Percentiles rank a stretch among this genome's conserved stretches.
Evolutionary conservation across 2,329 filamentous ascomycete genomes (phyloP).

Genomic region (Cytospora piceae): DNA sequence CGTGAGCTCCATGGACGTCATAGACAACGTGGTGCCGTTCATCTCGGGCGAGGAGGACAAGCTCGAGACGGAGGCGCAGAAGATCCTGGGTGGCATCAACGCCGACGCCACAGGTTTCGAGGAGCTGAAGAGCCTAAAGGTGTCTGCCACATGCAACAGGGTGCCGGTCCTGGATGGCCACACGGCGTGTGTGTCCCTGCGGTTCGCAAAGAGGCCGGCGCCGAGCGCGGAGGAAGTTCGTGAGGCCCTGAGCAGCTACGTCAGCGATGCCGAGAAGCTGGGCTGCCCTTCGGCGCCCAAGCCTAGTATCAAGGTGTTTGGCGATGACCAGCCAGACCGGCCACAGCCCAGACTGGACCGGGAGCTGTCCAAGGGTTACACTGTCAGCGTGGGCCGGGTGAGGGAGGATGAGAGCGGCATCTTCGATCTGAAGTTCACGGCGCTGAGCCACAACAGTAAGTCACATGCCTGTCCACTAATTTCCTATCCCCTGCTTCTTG

Average conservation of each 20-base stretch:
- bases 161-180: constrained; percentile 96
- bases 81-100: constrained; percentile 84
- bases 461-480: constrained; percentile 29
- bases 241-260: constrained; percentile 78
- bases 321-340: constrained; percentile 75
- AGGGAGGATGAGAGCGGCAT: constrained; percentile 84
- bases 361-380: constrained; percentile 83
- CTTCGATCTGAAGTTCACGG: constrained; percentile 94
- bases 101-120: constrained; percentile 72
- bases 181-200: constrained; percentile 88
- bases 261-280: constrained; percentile 78
- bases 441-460: constrained; percentile 78
- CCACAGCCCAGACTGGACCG: constrained; percentile 91
- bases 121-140: constrained; percentile 73
- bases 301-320: constrained; percentile 80
- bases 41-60: constrained; percentile 96
- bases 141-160: constrained; percentile 89
- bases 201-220: constrained; percentile 74
- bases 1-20: constrained; percentile 90
- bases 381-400: constrained; percentile 86
- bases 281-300: constrained; percentile 86
- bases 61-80: constrained; percentile 90
- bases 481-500: neutral
- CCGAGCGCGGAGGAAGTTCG: constrained; percentile 78
- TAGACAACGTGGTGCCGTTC: constrained; percentile 95